A percentile compares a stretch with the other conserved stretches of the same genome.
Conservation (phyloP, 257 asterid genomes). For the Solanum rostratum region DNA sequence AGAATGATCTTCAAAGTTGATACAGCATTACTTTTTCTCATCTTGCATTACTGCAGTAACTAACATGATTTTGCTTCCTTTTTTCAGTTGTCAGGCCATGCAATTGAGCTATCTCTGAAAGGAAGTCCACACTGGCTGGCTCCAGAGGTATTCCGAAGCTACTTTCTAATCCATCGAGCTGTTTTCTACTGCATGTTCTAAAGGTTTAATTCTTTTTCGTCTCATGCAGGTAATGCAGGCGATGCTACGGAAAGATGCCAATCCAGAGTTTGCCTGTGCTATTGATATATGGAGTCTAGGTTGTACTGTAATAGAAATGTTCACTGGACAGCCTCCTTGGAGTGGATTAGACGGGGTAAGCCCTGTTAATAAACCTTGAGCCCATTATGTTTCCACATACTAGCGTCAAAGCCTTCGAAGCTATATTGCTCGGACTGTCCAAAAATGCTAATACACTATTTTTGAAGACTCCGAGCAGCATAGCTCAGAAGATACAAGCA, state of each 20-base stretch:
- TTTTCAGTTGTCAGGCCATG: constrained; percentile 38
- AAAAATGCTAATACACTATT: neutral
- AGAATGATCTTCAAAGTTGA: neutral
- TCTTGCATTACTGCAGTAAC: neutral
- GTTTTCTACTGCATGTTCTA: neutral
- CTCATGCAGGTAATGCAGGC: constrained; percentile 64
- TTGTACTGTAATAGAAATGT: constrained; percentile 84
- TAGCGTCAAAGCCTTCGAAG: neutral
- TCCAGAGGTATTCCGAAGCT: constrained; percentile 53
- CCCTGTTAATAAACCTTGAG: neutral
- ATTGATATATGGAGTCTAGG: constrained; percentile 90
- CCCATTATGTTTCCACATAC: neutral
- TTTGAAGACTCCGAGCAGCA: neutral
- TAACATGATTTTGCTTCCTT: neutral
- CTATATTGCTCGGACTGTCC: neutral
- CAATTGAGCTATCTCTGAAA: constrained; percentile 53
- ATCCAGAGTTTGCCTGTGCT: constrained; percentile 60
- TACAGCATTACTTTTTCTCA: neutral
- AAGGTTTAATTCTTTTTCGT: neutral
- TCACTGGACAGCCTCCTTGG: constrained; percentile 89
- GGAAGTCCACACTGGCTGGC: constrained; percentile 98
- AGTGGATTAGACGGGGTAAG: constrained; percentile 51
- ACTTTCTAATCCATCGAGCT: neutral
- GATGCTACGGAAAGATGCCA: constrained; percentile 53
- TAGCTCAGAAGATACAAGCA: neutral